Percentiles rank a stretch among this genome's conserved stretches.
Evolutionary conservation across 2,329 filamentous ascomycete species (phyloP).

Genomic region (Colletotrichum chrysophilum): DNA sequence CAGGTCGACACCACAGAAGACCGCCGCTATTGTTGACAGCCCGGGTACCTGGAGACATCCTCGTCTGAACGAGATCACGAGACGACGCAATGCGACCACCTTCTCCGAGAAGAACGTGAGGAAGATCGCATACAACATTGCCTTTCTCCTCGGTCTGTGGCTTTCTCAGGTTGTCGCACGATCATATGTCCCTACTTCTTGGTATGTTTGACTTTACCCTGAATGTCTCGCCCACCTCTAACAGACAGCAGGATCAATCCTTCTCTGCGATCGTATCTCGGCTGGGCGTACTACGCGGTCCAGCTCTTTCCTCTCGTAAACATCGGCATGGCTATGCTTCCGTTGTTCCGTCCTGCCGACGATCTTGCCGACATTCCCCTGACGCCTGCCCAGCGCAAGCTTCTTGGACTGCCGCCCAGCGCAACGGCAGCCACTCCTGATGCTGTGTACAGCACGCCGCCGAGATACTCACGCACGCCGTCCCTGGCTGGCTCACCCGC

Average conservation of each 20-base stretch:
- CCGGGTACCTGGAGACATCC: constrained; percentile 93
- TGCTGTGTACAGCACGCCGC: constrained; percentile 78
- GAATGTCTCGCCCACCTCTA: neutral
- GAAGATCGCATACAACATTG: constrained; percentile 71
- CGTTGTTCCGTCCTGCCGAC: constrained; percentile 75
- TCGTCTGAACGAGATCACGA: constrained; percentile 83
- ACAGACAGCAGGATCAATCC: constrained; percentile 4
- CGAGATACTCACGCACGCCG: constrained; percentile 80
- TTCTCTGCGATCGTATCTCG: constrained; percentile 33
- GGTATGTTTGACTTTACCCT: constrained; percentile 37
- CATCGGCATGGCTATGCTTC: constrained; percentile 72
- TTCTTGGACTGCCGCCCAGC: constrained; percentile 80
- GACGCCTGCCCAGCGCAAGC: constrained; percentile 83
- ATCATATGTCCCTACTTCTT: constrained; percentile 39
- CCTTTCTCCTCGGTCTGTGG: constrained; percentile 47
- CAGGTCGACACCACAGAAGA: constrained; percentile 42
- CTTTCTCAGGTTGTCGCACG: constrained; percentile 37
- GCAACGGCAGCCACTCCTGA: constrained; percentile 68
- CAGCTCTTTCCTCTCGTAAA: constrained; percentile 71
- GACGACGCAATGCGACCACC: constrained; percentile 76
- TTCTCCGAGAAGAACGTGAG: constrained; percentile 81
- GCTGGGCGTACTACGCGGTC: constrained; percentile 50
- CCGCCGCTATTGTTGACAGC: constrained; percentile 47
- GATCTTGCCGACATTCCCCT: constrained; percentile 88
- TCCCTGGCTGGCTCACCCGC: constrained; percentile 67